phyloP scores from a whole-genome alignment of 1,284 basidiomycete genomes.

The Kwoniella shivajii region DNA sequence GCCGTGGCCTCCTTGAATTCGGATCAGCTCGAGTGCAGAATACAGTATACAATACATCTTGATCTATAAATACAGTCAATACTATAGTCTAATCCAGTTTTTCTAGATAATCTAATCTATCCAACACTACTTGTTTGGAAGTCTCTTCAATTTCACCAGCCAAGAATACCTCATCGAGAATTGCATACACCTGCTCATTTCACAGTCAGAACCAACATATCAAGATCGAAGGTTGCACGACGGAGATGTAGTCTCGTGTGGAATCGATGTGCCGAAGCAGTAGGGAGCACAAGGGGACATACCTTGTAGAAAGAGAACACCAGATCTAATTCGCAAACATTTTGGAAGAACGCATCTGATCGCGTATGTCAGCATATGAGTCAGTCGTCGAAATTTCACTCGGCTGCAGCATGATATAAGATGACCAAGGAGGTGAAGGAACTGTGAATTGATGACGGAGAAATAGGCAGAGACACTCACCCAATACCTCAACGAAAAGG shows the following conservation, averaged over 20 bases:
- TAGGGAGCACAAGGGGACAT: constrained; percentile 12
- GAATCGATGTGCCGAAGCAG: not conserved
- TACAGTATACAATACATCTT: constrained; percentile 2
- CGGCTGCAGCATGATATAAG: too few species aligned
- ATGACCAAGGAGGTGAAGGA: too few species aligned
- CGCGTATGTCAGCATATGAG: not conserved
- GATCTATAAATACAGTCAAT: not conserved
- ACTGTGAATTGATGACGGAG: not conserved
- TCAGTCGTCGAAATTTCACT: too few species aligned
- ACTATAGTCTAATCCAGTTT: constrained; percentile 67
- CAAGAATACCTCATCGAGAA: constrained; percentile 97
- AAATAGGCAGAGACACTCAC: constrained; percentile 58
- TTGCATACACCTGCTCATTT: constrained; percentile 78
- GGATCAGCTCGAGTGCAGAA: not conserved
- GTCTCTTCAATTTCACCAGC: constrained; percentile 99
- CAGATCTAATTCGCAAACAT: constrained; percentile 93
- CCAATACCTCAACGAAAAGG: constrained; percentile 96
- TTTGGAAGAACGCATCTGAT: constrained; percentile 95
- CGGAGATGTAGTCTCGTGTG: not conserved
- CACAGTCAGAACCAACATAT: not conserved
- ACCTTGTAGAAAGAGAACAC: constrained; percentile 99
- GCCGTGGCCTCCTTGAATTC: too few species aligned
- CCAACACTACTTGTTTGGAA: constrained; percentile 89
- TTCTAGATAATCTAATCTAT: constrained; percentile 84
- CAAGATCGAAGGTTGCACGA: not conserved